Conservation (phyloP, 2,329 filamentous ascomycete genomes). For the Zopfia rhizophila region DNA sequence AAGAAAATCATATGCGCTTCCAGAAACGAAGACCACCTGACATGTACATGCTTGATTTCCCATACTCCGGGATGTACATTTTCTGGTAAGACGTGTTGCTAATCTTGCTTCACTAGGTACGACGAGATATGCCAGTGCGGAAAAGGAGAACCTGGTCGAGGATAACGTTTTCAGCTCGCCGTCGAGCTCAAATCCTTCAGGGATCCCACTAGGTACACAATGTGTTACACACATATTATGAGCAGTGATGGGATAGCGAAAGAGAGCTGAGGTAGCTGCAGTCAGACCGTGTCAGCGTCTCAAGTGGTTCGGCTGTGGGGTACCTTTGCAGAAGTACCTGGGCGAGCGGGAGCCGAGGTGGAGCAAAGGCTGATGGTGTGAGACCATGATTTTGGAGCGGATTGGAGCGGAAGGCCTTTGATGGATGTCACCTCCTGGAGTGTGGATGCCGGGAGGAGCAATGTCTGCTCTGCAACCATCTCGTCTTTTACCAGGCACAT, state of each 20-base stretch:
- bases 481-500: slow-evolving; percentile 8
- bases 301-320: slow-evolving; percentile 1
- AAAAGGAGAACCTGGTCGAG: slow-evolving; percentile 7
- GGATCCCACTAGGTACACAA: slow-evolving; percentile 2
- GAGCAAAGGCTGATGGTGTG: slow-evolving; percentile 1
- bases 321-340: slow-evolving; percentile 6
- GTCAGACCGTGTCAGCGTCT: slow-evolving; percentile 19
- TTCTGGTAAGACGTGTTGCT: no score
- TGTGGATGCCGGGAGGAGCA: no score
- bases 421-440: no score
- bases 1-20: no score
- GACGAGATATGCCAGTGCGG: no score
- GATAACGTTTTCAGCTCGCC: slow-evolving; percentile 11
- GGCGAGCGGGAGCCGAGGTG: slow-evolving; percentile 4
- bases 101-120: no score
- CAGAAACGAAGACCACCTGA: no score
- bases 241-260: slow-evolving; percentile 3
- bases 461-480: slow-evolving; percentile 27
- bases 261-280: slow-evolving; percentile 12
- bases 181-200: neutral
- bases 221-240: slow-evolving; percentile 1
- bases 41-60: no score
- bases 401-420: no score
- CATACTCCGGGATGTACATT: no score
- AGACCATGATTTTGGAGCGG: slow-evolving; percentile 9